phyloP scores from a whole-genome alignment of 805 yeast species.

The Kodamaea fukazawae region DNA sequence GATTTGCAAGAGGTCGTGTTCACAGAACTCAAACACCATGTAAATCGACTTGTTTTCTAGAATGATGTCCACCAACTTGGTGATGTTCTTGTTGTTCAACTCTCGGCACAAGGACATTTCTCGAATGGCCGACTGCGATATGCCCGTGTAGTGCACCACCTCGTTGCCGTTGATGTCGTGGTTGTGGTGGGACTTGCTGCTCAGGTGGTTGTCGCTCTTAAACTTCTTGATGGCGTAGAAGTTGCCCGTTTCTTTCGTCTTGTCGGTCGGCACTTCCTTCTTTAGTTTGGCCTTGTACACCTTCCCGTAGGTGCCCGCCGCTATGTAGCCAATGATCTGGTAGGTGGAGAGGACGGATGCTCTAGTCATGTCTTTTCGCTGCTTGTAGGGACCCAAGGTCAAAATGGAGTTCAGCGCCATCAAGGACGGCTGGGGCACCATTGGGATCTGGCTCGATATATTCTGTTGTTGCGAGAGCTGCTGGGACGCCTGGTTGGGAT shows the following conservation, averaged over 20 bases:
- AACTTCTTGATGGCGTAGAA: constrained; percentile 91
- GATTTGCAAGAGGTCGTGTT: constrained; percentile 90
- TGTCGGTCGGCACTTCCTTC: constrained; percentile 13
- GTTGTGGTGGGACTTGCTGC: constrained; percentile 29
- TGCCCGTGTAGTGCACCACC: constrained; percentile 85
- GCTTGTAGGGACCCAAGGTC: constrained; percentile 44
- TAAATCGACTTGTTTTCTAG: constrained; percentile 86
- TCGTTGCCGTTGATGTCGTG: constrained; percentile 72
- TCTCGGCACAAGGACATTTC: constrained; percentile 96
- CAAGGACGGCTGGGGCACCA: constrained; percentile 22
- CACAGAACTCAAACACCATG: constrained; percentile 95
- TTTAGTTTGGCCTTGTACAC: constrained; percentile 81
- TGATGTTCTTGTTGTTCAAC: constrained; percentile 73
- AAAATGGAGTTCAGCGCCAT: constrained; percentile 41
- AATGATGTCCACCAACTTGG: constrained; percentile 76
- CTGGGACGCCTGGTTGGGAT: background rate
- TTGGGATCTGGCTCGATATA: constrained; percentile 9
- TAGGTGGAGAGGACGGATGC: constrained; percentile 79
- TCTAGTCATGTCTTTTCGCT: constrained; percentile 59
- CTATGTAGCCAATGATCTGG: constrained; percentile 90
- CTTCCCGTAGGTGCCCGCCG: constrained; percentile 97
- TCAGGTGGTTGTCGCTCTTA: constrained; percentile 67
- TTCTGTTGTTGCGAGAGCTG: background rate
- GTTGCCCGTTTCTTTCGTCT: constrained; percentile 15
- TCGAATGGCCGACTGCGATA: constrained; percentile 92